phyloP scores from a whole-genome alignment of 2,329 filamentous ascomycete genomes.

The Verticillium nonalfalfae region DNA sequence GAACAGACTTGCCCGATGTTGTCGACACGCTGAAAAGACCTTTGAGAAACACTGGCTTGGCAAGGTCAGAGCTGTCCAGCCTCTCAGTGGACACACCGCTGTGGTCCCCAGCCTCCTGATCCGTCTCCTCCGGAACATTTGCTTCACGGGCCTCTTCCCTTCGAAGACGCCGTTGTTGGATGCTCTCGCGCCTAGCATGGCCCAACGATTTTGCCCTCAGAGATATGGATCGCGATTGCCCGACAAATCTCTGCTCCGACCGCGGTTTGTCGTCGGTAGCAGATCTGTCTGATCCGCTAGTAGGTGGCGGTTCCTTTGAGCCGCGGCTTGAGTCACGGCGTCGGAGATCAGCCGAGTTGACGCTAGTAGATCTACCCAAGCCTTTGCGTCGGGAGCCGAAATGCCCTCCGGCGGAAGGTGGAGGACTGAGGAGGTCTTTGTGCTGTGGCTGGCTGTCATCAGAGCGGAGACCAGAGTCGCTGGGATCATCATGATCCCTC shows the following conservation, averaged over 20 bases:
- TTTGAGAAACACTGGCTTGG: constrained; percentile 93
- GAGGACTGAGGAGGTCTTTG: constrained; percentile 71
- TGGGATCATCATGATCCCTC: constrained; percentile 45
- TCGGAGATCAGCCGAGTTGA: constrained; percentile 80
- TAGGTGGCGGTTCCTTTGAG: constrained; percentile 61
- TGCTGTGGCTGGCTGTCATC: constrained; percentile 66
- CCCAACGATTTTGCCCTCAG: constrained; percentile 81
- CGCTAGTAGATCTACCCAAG: constrained; percentile 81
- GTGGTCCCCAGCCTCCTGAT: constrained; percentile 64
- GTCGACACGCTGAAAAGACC: constrained; percentile 96
- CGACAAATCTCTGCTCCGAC: constrained; percentile 43
- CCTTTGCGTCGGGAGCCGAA: constrained; percentile 58
- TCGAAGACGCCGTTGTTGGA: constrained; percentile 74
- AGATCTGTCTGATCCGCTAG: constrained; percentile 75
- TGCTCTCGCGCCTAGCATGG: constrained; percentile 84
- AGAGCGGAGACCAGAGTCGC: constrained; percentile 39
- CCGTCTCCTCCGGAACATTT: constrained; percentile 86
- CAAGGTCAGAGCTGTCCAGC: constrained; percentile 65
- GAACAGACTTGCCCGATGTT: constrained; percentile 84
- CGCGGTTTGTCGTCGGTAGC: constrained; percentile 46
- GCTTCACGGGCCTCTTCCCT: constrained; percentile 67
- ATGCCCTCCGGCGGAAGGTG: constrained; percentile 51
- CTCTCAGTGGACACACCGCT: constrained; percentile 56
- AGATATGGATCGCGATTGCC: constrained; percentile 54
- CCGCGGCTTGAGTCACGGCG: constrained; percentile 46